Evolutionary conservation across 176 grass and related monocot genomes (phyloP), one percentile per base, ranked within the genome.

Genomic region (Eleusine indica): DNA sequence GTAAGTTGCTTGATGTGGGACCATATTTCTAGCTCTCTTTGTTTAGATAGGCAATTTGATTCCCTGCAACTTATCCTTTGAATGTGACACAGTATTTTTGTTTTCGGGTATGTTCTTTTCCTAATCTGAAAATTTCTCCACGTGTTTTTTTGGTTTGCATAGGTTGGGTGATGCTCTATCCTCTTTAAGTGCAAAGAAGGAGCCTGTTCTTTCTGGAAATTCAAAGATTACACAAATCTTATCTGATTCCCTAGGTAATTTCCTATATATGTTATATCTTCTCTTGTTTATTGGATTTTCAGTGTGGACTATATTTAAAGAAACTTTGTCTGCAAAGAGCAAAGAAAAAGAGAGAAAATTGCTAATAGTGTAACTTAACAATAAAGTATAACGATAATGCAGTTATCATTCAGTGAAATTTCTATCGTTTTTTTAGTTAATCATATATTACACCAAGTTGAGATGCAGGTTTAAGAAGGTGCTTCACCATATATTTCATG

Each of bases 91-190:
- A 14, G 57, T 38, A 15, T 70, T 52, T 84, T 49, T 68, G 32
- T 84, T 42, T 63, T 70, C 63, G 22, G 30, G 11, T 37, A 22
- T 78, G 29, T 73, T 80, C 54, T 77, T 66, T 76, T 80, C 28
- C 14, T 83, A 58, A 81, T 35, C 25, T 10, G 2, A 74, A 74
- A 84, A 57, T 39, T 84, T 40, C 3, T 63, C 63, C 21, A 15
- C 83, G 9, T 48, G 37, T 29, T 77, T 89, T 38, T 82, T 57
- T 79, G 10, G 38, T 38, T 44, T 84, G 39, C 18, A 38, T 92
- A 98, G 96, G 82, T 87, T 98, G 87, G 96, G 96, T 28, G 96
- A 98, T 90, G 96, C 94, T 67, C 88, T 98, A 67, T 89, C 85
- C 57, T 98, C 93, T 68, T 75, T 98, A 92, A 98, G 88, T 57